Conservation (phyloP, 805 yeast species). For the Kurtzmaniella cleridarum region DNA sequence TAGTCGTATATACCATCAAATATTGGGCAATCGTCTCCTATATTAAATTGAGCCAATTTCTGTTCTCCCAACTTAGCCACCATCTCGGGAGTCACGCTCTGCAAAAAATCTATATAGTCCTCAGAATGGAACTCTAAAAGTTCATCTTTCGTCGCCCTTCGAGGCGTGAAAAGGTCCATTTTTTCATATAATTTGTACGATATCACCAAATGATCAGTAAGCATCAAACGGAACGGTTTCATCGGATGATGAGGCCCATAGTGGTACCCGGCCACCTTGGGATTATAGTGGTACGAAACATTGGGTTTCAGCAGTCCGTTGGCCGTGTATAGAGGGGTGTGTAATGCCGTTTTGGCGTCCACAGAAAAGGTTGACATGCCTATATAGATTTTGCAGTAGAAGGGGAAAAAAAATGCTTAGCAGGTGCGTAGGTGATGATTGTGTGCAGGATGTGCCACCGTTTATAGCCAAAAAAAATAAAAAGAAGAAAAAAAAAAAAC, state of each 20-base stretch:
- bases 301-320: constrained; percentile 37
- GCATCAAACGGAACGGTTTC: constrained; percentile 93
- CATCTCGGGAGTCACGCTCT: constrained; percentile 72
- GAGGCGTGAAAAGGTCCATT: constrained; percentile 85
- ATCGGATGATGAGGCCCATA: constrained; percentile 96
- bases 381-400: constrained; percentile 1
- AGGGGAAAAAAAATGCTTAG: too few relatives aligned
- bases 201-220: constrained; percentile 86
- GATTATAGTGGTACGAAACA: constrained; percentile 87
- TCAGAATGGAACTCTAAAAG: constrained; percentile 77
- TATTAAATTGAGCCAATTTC: constrained; percentile 66
- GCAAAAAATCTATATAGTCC: constrained; percentile 76
- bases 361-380: constrained; percentile 26
- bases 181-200: constrained; percentile 80
- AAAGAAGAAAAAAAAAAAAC: background rate
- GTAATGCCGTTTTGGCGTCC: constrained; percentile 27
- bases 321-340: constrained; percentile 28
- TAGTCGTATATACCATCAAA: constrained; percentile 94
- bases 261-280: constrained; percentile 74
- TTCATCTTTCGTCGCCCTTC: constrained; percentile 78
- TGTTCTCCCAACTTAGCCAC: constrained; percentile 52
- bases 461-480: background rate
- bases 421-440: constrained; percentile 2
- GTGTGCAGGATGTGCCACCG: background rate
- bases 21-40: constrained; percentile 92